phyloP scores from a whole-genome alignment of 257 asterid species.

The Nicotiana sylvestris region DNA sequence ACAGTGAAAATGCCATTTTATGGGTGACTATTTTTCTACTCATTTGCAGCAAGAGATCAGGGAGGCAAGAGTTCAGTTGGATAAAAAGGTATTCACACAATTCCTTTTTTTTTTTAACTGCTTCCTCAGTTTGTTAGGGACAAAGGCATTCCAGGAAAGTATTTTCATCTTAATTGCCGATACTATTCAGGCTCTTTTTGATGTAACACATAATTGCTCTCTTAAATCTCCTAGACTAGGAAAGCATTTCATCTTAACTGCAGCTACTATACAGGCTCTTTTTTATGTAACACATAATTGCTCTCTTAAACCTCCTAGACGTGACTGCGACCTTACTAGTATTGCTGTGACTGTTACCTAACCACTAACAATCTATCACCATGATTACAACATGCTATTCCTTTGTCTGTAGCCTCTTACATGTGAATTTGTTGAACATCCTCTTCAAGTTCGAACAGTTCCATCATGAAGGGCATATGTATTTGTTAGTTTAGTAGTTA shows the following conservation, averaged over 20 bases:
- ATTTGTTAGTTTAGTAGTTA: too few relatives aligned
- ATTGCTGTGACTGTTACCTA: neutral
- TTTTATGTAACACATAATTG: neutral
- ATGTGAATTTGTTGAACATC: neutral
- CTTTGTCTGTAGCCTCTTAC: neutral
- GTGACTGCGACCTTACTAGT: neutral
- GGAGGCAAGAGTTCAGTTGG: constrained; percentile 49
- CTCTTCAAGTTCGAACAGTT: constrained; percentile 3
- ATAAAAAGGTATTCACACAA: constrained; percentile 55
- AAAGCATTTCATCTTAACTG: too few relatives aligned
- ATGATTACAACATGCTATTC: neutral
- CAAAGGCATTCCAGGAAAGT: neutral
- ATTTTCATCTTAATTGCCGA: neutral
- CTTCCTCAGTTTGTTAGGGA: neutral
- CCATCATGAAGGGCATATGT: neutral
- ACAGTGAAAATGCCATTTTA: neutral
- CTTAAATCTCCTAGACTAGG: neutral
- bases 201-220: neutral
- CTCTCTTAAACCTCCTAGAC: neutral
- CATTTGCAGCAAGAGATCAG: constrained; percentile 71
- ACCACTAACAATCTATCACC: neutral
- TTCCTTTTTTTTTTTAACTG: neutral
- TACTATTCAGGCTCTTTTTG: neutral
- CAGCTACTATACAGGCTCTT: too few relatives aligned
- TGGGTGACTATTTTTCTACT: constrained; percentile 1